Evolutionary conservation across 2,329 filamentous ascomycete species (phyloP), one percentile per base, ranked within the genome.

Genomic region (Ophiocordyceps unilateralis): DNA sequence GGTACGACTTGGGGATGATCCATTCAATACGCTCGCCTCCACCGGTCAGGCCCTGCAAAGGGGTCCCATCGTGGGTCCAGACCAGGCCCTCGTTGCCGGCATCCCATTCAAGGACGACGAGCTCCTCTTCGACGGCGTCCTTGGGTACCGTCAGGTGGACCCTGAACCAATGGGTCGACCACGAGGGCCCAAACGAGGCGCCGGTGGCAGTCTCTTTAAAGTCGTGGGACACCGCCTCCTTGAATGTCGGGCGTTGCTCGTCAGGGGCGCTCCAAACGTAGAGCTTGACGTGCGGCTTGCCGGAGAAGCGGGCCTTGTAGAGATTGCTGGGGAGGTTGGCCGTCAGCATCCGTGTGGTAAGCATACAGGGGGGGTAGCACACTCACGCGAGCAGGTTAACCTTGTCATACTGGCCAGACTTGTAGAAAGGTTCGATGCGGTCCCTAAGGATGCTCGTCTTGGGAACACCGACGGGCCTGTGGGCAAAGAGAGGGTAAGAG

Each of bases 111-210:
- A 96, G 78, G 62, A 96, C 88, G n/a, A 98, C 70, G 40, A 83
- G 78, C 51, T 88, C 77, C 53, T 91, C 85, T 49, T 86, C 65
- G 22, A 62, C 65, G 53, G 95, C 73, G 12, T 84, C 66, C 44
- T 75, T 57, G 8, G 91, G 89, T 14, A 96, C 72, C 5, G 75
- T 84, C 48, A 98, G 65, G 44, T 80, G 67, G 44, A 95, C 75
- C 53, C 79, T 84, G 72, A 98, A 93, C 91, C 91, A 98, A 61
- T 96, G 91, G 9, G 91, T 98, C 2, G 87, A 83, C 91, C 91
- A 98, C 30, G 87, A 91, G 2, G 91, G 91, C 0, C 91, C 91
- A 52, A 96, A 96, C 7, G 69, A 76, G 45, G 81, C 72, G 46
- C 89, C 88, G 43, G 87, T 77, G 17, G 74, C 67, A 9, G 88